Evolutionary conservation across 1,284 basidiomycete species (phyloP).

Genomic region (Puccinia coronata): DNA sequence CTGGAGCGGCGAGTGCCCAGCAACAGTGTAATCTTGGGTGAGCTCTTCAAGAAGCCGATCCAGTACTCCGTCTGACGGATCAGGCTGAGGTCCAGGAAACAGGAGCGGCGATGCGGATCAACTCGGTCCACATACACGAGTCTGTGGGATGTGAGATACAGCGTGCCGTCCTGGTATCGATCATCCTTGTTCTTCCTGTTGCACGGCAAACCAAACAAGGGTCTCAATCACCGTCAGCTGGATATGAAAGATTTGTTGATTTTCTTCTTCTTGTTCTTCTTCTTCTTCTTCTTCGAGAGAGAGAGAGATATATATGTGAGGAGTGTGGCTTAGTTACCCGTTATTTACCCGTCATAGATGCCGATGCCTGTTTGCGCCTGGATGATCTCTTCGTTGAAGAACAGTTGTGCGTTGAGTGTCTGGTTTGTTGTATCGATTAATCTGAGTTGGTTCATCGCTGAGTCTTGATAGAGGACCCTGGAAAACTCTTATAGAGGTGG

Average conservation of each 20-base stretch:
- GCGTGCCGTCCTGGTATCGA: constrained; percentile 70
- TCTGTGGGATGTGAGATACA: constrained; percentile 80
- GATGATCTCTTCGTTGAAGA: constrained; percentile 74
- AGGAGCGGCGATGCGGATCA: constrained; percentile 62
- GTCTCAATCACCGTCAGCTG: background rate
- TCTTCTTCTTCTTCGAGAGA: background rate
- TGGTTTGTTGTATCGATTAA: constrained; percentile 51
- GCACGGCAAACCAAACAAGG: background rate
- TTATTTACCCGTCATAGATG: no score
- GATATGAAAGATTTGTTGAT: no score
- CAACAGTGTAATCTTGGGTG: no score
- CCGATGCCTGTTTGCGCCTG: no score
- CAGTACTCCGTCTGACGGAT: constrained; percentile 84
- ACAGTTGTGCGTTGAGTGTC: constrained; percentile 54
- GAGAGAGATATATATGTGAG: constrained; percentile 48
- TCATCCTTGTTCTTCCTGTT: constrained; percentile 75
- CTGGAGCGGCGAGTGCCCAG: constrained; percentile 58
- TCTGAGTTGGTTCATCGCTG: constrained; percentile 52
- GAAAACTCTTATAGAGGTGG: no score
- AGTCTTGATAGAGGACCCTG: no score
- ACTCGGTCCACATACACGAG: constrained; percentile 74
- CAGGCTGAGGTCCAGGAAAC: constrained; percentile 65
- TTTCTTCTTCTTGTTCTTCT: no score
- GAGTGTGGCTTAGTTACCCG: no score
- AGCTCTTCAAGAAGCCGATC: constrained; percentile 85